Evolutionary conservation across 208 protist species (phyloP).

Genomic region (Trypanosoma melophagium): DNA sequence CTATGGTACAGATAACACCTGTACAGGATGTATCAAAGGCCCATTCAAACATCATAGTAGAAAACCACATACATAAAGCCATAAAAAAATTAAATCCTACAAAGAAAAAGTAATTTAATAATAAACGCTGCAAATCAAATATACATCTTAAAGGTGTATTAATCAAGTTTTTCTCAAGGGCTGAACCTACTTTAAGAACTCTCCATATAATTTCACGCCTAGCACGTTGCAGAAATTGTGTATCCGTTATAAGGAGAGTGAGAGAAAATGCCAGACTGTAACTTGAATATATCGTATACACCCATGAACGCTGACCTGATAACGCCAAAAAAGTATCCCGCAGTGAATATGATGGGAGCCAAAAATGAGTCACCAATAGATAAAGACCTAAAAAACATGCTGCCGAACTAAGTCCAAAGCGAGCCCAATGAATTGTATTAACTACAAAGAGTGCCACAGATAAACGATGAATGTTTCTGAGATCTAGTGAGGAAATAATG

Average conservation of each 20-base stretch:
- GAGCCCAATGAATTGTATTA: slow-evolving; percentile 18
- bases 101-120: slow-evolving; percentile 50
- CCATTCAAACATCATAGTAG: slow-evolving; percentile 42
- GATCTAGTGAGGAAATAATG: slow-evolving; percentile 7
- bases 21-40: slow-evolving; percentile 23
- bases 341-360: slow-evolving; percentile 15
- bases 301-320: slow-evolving; percentile 15
- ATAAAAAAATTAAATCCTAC: slow-evolving; percentile 57
- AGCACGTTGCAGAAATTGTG: slow-evolving; percentile 17
- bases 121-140: background rate
- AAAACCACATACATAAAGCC: slow-evolving; percentile 43
- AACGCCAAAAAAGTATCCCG: slow-evolving; percentile 14
- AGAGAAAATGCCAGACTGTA: slow-evolving; percentile 28
- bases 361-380: slow-evolving; percentile 16
- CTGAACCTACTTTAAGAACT: background rate
- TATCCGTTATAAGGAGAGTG: slow-evolving; percentile 20
- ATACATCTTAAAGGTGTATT: slow-evolving; percentile 1
- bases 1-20: slow-evolving; percentile 29
- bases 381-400: slow-evolving; percentile 8
- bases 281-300: slow-evolving; percentile 24
- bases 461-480: slow-evolving; percentile 22
- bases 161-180: slow-evolving; percentile 6
- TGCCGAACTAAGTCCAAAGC: background rate
- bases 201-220: slow-evolving; percentile 7
- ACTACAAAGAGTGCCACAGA: slow-evolving; percentile 21